Base-by-base conservation (phyloP, 805 yeast genomes). In the Clavispora phyllophila region DNA sequence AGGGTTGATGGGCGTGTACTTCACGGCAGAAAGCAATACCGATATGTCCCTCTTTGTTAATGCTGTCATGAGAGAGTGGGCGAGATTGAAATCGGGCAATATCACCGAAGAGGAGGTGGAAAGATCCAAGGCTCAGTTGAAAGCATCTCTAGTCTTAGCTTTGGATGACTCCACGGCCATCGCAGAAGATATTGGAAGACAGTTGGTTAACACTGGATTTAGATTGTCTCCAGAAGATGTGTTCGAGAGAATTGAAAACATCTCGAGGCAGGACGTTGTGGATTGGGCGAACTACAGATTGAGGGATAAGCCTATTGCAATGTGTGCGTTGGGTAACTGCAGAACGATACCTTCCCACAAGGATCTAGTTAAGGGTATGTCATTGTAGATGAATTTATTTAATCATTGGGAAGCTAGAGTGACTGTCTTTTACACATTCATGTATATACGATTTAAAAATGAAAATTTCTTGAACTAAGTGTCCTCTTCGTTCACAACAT, bases 121-220 rank as follows among this genome's bases (percentile, higher is more conserved):
- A 61, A 82, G 96, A 43, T 95, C 98, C 10, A 93, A 93, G 67
- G 82, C 96, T 2, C 97, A 90, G 66, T 73, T 93, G 51, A 90
- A 91, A 68, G 98, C 98, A 1, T 87, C 96, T 0, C 72, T 93
- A 42, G 73, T 93, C 39, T 72, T 93, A 43, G 86, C 96, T 5
- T 73, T 93, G 36, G 99, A 93, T 63, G 96, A 96, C 48, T 82
- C 96, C 12, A 89, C 98, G 7, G 91, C 97, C 6, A 81, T 89
- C 39, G 97, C 97, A 25, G 99, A 93, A 67, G 98, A 93, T 65
- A 88, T 93, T 54, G 99, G 99, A 22, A 82, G 99, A 65, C 99
- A 93, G 64, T 73, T 93, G 43, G 96, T 93, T 35, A 91, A 96
- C 41, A 90, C 98, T 3, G 99, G 99, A 24, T 75, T 68, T 54